Evolutionary conservation across 2,329 filamentous ascomycete genomes (phyloP), one percentile per base, ranked within the genome.

Genomic region (Colletotrichum camelliae): DNA sequence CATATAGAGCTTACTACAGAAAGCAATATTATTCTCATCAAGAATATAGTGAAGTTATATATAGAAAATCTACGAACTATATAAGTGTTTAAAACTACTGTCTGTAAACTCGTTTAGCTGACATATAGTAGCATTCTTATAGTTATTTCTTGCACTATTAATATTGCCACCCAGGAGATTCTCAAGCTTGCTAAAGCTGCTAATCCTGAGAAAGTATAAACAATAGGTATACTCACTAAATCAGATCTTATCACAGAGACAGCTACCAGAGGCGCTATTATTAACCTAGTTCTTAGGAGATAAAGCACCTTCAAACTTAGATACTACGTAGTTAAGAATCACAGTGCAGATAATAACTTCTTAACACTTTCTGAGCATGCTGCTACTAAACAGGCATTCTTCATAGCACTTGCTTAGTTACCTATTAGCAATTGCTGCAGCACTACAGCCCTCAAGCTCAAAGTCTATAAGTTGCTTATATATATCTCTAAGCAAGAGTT

Each of bases 201-300:
- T 0, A 88, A 90, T 21, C 83, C 85, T 0, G 67, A 82, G 0
- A 87, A 87, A 1, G 74, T 80, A 4, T 77, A 88, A 1, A 90
- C 88, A 0, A 80, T 90, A 10, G 87, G 86, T 0, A 85, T 89
- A 0, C 83, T 93, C 1, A 93, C 91, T 0, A 93, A 93, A 77
- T 88, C 91, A 0, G 92, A 94, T 75, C 82, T 92, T 0, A 87
- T 88, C 0, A 80, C 80, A 0, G 88, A 90, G 60, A 72, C 79
- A 0, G 82, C 82, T 0, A 86, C 82, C 1, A 82, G 86, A 37
- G 79, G 82, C 0, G 83, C 83, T 1, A 81, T 87, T 2, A 80
- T 87, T 4, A 83, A 89, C 5, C 84, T 88, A 0, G 83, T 89
- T 2, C 62, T 67, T 0, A 86, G 87, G 0, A 86, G 85, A 18